Conservation (phyloP, 805 yeast genomes). For the Kuraishia capsulata region DNA sequence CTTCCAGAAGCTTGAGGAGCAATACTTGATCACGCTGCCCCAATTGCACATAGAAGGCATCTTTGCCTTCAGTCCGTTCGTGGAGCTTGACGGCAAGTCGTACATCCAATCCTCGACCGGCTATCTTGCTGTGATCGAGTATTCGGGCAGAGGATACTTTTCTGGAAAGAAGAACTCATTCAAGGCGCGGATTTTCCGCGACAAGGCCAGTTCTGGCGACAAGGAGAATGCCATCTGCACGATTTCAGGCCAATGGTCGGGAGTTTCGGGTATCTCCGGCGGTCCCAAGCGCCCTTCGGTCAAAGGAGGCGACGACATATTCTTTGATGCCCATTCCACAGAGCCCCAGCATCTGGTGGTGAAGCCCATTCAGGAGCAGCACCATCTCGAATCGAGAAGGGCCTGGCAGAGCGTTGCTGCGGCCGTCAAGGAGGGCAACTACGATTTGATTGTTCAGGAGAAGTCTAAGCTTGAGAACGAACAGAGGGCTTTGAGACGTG, state of each 20-base stretch:
- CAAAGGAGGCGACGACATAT: conserved; percentile 34
- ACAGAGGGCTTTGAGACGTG: conserved; percentile 75
- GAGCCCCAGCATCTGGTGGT: conserved; percentile 53
- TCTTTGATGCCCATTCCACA: conserved; percentile 51
- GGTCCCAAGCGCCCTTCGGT: conserved; percentile 37
- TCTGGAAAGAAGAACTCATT: conserved; percentile 90
- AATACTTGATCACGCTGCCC: conserved; percentile 80
- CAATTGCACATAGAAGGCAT: conserved; percentile 93
- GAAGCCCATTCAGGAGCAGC: conserved; percentile 76
- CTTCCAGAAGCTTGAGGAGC: conserved; percentile 52
- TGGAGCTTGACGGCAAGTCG: conserved; percentile 87
- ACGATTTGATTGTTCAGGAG: conserved; percentile 62
- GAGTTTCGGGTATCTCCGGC: conserved; percentile 51
- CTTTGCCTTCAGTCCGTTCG: conserved; percentile 84
- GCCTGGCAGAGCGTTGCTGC: conserved; percentile 90
- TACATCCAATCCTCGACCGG: conserved; percentile 79
- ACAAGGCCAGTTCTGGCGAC: conserved; percentile 33
- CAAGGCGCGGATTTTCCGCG: conserved; percentile 72
- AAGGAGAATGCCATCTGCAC: conserved; percentile 66
- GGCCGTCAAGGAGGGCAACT: conserved; percentile 72
- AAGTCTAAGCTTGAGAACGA: conserved; percentile 74
- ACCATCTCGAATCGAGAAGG: conserved; percentile 70
- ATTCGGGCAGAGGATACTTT: conserved; percentile 89
- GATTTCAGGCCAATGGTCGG: conserved; percentile 90
- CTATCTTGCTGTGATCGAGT: conserved; percentile 63